Conservation (phyloP, 225 moss, liverwort and hornwort genomes). For the Physcomitrium patens region DNA sequence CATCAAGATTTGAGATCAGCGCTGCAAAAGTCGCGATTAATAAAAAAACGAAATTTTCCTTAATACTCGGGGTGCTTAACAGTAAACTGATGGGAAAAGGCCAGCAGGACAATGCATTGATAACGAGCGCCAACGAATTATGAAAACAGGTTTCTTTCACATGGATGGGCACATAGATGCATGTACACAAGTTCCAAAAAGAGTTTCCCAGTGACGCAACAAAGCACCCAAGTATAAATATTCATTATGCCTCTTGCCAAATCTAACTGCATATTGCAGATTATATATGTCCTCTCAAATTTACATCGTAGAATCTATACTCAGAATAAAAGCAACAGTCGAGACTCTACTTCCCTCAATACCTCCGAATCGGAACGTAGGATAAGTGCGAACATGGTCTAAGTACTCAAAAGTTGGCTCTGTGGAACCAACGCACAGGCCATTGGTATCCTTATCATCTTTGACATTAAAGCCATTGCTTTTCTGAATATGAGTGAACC, state of each 20-base stretch:
- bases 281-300: conserved; percentile 17
- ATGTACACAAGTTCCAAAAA: neutral
- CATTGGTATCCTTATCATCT: conserved; percentile 57
- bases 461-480: conserved; percentile 47
- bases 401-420: conserved; percentile 69
- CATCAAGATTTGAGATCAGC: too few relatives aligned
- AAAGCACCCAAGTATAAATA: conserved; percentile 17
- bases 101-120: too few relatives aligned
- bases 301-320: conserved; percentile 26
- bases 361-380: conserved; percentile 87
- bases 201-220: neutral
- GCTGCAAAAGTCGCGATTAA: too few relatives aligned
- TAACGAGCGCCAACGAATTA: too few relatives aligned
- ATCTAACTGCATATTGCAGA: conserved; percentile 21
- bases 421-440: conserved; percentile 35
- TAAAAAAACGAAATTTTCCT: too few relatives aligned
- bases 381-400: conserved; percentile 90
- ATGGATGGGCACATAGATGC: too few relatives aligned
- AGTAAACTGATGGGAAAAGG: too few relatives aligned
- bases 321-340: conserved; percentile 76
- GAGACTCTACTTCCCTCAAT: conserved; percentile 85
- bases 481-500: conserved; percentile 49
- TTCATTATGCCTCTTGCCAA: conserved; percentile 14
- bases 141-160: too few relatives aligned
- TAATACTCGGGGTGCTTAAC: too few relatives aligned